Base-by-base conservation (phyloP, 2,329 filamentous ascomycete species). In the Aspergillus intermedius region DNA sequence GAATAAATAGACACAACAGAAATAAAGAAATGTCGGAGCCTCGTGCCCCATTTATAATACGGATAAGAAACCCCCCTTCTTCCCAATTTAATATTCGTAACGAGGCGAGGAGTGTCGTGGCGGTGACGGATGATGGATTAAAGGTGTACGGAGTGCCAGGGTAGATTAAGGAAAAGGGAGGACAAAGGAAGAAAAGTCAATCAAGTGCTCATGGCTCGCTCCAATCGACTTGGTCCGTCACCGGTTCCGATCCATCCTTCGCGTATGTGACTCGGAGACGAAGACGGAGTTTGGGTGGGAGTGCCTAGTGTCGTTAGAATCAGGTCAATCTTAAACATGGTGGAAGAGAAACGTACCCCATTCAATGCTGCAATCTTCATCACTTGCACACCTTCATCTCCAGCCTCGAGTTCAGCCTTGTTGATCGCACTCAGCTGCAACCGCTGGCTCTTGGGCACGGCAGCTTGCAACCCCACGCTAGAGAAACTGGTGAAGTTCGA, bases 201-300 rank as follows among this genome's bases (percentile, higher is more conserved):
- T 19, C 25, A 10, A 30, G 25, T 30, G 10, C 42, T 58, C 51
- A 67, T 42, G 89, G 84, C 71, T 98, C 93, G 25, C 87, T 85
- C 93, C 93, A 98, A 74, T 96, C 94, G 50, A 97, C 90, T 72
- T 97, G 91, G 63, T 98, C 93, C 65, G 86, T 86, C 15, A 94
- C 78, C 53, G 85, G 79, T 46, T 83, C 83, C 21, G 77, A 81
- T 49, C 81, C 79, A 49, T 86, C 82, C 67, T 87, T 86, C 30
- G 80, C 75, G 67, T 90, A 97, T 49, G 81, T 83, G 62, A 98
- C 81, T 71, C 90, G 90, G 62, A 98, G 75, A 63, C 93, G 84
- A 60, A 98, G 75, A 54, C 91, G 83, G 54, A 98, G 71, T 62
- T 78, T 81, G 32, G 79, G 66, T 48, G 81, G 80, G 49, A 84